Evolutionary conservation across 495 filamentous ascomycete genomes (phyloP).

Genomic region (Trichoderma erinaceum): DNA sequence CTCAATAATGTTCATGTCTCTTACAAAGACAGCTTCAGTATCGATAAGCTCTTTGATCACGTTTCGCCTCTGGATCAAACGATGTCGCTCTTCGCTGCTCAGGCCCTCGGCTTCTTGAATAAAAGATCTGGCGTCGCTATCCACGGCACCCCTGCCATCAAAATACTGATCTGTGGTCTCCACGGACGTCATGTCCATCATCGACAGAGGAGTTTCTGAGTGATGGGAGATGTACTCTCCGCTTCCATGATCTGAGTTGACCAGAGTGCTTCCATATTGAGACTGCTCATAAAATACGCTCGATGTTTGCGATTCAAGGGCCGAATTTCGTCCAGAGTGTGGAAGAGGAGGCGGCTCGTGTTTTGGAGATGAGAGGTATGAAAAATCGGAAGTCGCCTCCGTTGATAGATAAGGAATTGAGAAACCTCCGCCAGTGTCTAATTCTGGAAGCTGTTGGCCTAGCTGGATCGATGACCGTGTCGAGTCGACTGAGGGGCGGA

Average conservation of each 20-base stretch:
- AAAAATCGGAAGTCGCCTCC: conserved; percentile 17
- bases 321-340: conserved; percentile 21
- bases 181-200: conserved; percentile 29
- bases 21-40: conserved; percentile 78
- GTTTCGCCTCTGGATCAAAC: conserved; percentile 59
- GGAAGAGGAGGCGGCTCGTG: conserved; percentile 32
- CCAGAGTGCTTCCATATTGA: conserved; percentile 37
- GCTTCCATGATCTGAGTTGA: conserved; percentile 30
- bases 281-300: conserved; percentile 37
- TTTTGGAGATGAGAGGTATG: conserved; percentile 29
- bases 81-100: conserved; percentile 36
- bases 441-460: conserved; percentile 33
- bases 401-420: conserved; percentile 25
- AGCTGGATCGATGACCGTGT: conserved; percentile 18
- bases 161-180: conserved; percentile 27
- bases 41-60: conserved; percentile 87
- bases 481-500: conserved; percentile 8
- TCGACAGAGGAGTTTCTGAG: conserved; percentile 27
- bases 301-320: conserved; percentile 18
- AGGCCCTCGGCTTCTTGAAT: conserved; percentile 25
- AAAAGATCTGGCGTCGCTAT: conserved; percentile 21
- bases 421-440: conserved; percentile 33
- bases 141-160: conserved; percentile 18
- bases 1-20: conserved; percentile 92
- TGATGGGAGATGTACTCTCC: conserved; percentile 21